These are phyloP conservation scores for Aspergillus kassunensis DNA, from an alignment of 495 filamentous ascomycete species.

Conservation along the genomic window DNA sequence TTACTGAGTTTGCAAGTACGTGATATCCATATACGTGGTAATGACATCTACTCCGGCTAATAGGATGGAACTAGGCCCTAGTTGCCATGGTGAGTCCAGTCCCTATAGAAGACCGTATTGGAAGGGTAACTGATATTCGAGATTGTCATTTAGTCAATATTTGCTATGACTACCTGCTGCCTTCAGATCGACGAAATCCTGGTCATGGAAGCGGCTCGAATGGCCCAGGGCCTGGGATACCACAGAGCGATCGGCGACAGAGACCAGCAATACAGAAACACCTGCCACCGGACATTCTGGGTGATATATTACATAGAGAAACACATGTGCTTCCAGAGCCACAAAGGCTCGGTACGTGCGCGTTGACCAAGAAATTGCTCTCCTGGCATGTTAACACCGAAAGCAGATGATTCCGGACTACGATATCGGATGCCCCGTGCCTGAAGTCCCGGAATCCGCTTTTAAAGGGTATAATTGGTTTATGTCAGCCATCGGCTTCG, in stretches of 20 bases:
- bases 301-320: constrained; percentile 34
- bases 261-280: constrained; percentile 6
- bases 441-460: constrained; percentile 19
- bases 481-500: constrained; percentile 17
- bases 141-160: no score
- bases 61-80: constrained; percentile 7
- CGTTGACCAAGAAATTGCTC: not conserved
- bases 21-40: not conserved
- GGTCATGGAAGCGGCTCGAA: constrained; percentile 23
- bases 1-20: constrained; percentile 21
- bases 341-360: constrained; percentile 20
- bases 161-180: constrained; percentile 20
- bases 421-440: constrained; percentile 28
- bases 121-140: no score
- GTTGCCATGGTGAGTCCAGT: constrained; percentile 11
- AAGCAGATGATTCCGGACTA: constrained; percentile 17
- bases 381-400: no score
- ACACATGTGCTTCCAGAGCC: constrained; percentile 21
- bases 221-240: constrained; percentile 19
- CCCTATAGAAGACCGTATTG: constrained; percentile 8
- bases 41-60: not conserved
- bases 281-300: constrained; percentile 27
- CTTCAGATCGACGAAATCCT: constrained; percentile 24
- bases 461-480: constrained; percentile 30
- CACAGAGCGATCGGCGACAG: constrained; percentile 2